Conservation (phyloP, 2,329 filamentous ascomycete genomes). For the Trichoderma polysporum region DNA sequence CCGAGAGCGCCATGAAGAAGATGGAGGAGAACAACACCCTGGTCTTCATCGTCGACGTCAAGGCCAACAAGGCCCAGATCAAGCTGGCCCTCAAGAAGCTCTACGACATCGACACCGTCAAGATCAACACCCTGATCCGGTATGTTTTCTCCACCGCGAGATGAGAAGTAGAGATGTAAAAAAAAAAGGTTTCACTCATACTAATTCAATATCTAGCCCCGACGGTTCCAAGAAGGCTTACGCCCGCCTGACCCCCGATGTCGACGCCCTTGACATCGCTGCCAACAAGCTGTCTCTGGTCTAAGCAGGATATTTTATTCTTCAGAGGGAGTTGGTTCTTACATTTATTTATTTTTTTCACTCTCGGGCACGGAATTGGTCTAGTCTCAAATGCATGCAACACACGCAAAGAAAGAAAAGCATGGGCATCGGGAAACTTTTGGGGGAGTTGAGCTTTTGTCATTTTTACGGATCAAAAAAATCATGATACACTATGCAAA, state of each 20-base stretch:
- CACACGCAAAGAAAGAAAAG: constrained; percentile 19
- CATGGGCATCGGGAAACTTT: constrained; percentile 39
- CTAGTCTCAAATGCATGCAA: constrained; percentile 34
- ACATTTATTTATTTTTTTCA: constrained; percentile 23
- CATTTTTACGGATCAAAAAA: constrained; percentile 36
- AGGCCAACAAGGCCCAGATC: constrained; percentile 99
- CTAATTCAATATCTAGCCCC: constrained; percentile 58
- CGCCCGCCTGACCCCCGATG: constrained; percentile 89
- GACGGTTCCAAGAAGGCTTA: constrained; percentile 99
- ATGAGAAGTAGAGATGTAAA: not conserved
- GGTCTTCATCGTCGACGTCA: constrained; percentile 94
- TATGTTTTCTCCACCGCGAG: constrained; percentile 43
- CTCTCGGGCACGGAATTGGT: constrained; percentile 42
- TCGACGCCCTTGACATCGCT: constrained; percentile 98
- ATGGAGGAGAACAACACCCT: constrained; percentile 99
- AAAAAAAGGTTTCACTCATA: not conserved
- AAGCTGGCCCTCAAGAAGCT: constrained; percentile 98
- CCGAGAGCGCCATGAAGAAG: constrained; percentile 99
- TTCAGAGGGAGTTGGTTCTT: not conserved
- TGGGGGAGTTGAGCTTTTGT: constrained; percentile 35
- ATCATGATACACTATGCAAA: constrained; percentile 32
- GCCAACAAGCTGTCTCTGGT: constrained; percentile 98
- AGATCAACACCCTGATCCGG: constrained; percentile 99
- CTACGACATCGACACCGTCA: constrained; percentile 96
- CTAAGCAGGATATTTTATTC: constrained; percentile 51